These are phyloP conservation scores for Euclidium syriacum DNA, from an alignment of 345 rosid species.

Conservation along the genomic window DNA sequence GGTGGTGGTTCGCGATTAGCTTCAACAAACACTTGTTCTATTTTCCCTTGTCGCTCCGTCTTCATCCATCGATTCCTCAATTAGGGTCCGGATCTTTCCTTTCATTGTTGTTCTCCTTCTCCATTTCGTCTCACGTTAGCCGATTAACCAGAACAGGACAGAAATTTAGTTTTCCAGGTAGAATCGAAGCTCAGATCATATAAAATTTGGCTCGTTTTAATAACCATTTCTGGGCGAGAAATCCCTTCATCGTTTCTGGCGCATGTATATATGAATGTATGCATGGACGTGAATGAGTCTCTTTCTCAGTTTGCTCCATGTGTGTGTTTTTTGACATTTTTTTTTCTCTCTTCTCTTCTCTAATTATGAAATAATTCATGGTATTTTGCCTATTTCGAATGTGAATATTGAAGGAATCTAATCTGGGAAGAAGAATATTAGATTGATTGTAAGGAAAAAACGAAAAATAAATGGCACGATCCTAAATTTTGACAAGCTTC, in stretches of 20 bases:
- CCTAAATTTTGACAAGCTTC: not conserved
- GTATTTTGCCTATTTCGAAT: not conserved
- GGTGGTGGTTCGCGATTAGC: slow-evolving; percentile 27
- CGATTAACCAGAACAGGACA: not conserved
- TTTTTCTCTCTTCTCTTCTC: not conserved
- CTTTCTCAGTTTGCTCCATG: not conserved
- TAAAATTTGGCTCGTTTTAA: not conserved
- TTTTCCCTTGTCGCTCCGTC: slow-evolving; percentile 21
- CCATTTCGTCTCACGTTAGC: slow-evolving; percentile 7
- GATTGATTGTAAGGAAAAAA: not conserved
- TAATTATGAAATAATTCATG: not conserved
- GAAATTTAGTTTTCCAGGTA: slow-evolving; percentile 25
- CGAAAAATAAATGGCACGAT: not conserved
- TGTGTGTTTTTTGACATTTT: not conserved
- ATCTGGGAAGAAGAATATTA: not conserved
- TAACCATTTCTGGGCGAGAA: not conserved
- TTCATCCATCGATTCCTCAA: slow-evolving; percentile 26
- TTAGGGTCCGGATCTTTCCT: slow-evolving; percentile 34
- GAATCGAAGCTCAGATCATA: slow-evolving; percentile 1
- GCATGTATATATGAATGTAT: not conserved
- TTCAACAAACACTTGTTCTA: slow-evolving; percentile 34
- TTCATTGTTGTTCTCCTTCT: slow-evolving; percentile 9
- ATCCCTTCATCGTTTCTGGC: not conserved
- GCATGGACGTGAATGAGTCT: not conserved
- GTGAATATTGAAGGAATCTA: not conserved